A percentile compares a stretch with the other conserved stretches of the same genome.
phyloP scores from a whole-genome alignment of 2,329 filamentous ascomycete species.

The Tolypocladium capitatum region DNA sequence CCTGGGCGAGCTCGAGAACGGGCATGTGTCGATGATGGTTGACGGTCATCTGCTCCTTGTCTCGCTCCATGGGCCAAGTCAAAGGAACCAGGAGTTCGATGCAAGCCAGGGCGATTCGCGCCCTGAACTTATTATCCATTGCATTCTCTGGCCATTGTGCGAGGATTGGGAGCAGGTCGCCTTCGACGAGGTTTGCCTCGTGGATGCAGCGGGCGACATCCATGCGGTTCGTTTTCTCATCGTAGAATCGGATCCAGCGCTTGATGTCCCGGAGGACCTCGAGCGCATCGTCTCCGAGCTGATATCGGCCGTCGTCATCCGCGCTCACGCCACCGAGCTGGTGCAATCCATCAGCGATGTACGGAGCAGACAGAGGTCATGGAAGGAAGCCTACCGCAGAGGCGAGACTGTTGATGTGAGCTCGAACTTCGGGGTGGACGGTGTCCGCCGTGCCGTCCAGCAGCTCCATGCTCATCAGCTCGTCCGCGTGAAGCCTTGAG shows the following conservation, averaged over 20 bases:
- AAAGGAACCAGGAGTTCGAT: slow-evolving; percentile 83
- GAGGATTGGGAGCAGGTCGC: slow-evolving; percentile 82
- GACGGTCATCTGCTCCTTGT: slow-evolving; percentile 68
- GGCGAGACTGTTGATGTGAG: slow-evolving; percentile 85
- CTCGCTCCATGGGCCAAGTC: slow-evolving; percentile 83
- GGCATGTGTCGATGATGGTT: slow-evolving; percentile 90
- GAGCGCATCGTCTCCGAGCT: slow-evolving; percentile 83
- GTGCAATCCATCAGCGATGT: slow-evolving; percentile 5
- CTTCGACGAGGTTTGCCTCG: slow-evolving; percentile 82
- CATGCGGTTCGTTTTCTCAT: slow-evolving; percentile 84
- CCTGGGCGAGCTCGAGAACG: slow-evolving; percentile 75
- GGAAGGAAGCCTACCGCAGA: slow-evolving; percentile 57
- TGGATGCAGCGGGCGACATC: slow-evolving; percentile 88
- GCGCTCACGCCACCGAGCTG: slow-evolving; percentile 75
- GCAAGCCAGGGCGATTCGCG: slow-evolving; percentile 70
- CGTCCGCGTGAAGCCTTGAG: neutral
- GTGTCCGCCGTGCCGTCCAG: slow-evolving; percentile 40
- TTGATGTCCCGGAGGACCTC: slow-evolving; percentile 88
- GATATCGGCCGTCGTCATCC: slow-evolving; percentile 70
- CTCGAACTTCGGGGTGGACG: slow-evolving; percentile 84
- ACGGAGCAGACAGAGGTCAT: neutral
- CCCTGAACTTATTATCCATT: slow-evolving; percentile 60
- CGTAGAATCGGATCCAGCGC: slow-evolving; percentile 88
- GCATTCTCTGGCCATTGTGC: slow-evolving; percentile 65
- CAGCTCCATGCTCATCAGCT: slow-evolving; percentile 35